Evolutionary conservation across 2,329 filamentous ascomycete species (phyloP), one percentile per base, ranked within the genome.

Genomic region (Fusarium proliferatum): DNA sequence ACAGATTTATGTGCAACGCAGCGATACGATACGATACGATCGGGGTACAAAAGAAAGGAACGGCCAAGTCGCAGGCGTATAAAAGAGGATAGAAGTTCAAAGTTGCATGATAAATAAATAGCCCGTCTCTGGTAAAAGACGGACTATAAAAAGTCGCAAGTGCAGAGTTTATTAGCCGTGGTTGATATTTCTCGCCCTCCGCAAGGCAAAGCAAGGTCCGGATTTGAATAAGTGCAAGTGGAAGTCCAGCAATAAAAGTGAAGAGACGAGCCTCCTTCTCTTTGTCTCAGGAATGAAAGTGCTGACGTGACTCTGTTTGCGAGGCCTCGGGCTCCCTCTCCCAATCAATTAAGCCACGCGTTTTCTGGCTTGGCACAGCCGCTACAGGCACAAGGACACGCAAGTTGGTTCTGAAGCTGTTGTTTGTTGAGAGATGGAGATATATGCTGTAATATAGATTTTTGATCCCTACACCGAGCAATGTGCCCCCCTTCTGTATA

Each of bases 241-340:
- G 19, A 59, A 38, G 41, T 46, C 28, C 4, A 41, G 52, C 26
- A 26, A 26, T n/a, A 28, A 55, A 55, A 41, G 34, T 41, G 26
- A 55, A 55, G 28, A 41, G 51, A 41, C 26, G 51, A 55, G 52
- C 48, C 55, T 71, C 56, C 26, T 49, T 61, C 61, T 19, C 65
- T 69, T 69, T 75, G 69, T 77, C 75, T 75, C 52, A 66, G 64
- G 51, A 62, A 73, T 61, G 72, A 56, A 46, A 49, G 43, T 67
- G 75, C 75, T 77, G 75, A 77, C 75, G 69, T 77, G 73, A 74
- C 69, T 62, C 64, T 59, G 39, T 45, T 45, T 49, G 46, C 42
- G 28, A 46, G 45, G 51, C 53, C 46, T 59, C 45, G 46, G 73
- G 67, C 69, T 76, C 67, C 67, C 63, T 69, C 64, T 61, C 52